These are phyloP conservation scores for Saccharomycopsis babjevae DNA, from an alignment of 805 yeast genomes.

Conservation along the genomic window DNA sequence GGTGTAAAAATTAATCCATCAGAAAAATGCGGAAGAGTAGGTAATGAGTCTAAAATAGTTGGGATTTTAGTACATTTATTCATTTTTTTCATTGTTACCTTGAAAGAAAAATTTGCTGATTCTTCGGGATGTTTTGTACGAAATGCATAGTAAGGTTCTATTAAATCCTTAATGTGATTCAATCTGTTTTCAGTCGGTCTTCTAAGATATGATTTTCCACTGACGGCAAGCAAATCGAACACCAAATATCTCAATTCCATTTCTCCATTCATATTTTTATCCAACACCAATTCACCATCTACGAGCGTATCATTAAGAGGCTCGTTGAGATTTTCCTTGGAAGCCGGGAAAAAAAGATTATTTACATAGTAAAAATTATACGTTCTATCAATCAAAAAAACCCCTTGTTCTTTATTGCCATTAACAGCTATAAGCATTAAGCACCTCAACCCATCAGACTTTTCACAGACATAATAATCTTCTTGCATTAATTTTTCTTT, in stretches of 20 bases:
- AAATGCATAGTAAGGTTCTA: slow-evolving; percentile 69
- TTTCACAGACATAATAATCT: slow-evolving; percentile 93
- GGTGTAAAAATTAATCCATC: slow-evolving; percentile 95
- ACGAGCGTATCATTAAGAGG: slow-evolving; percentile 82
- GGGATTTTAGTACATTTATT: slow-evolving; percentile 68
- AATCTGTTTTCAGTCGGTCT: slow-evolving; percentile 71
- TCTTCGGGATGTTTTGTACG: slow-evolving; percentile 63
- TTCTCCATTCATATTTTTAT: slow-evolving; percentile 41
- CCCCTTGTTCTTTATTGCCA: slow-evolving; percentile 74
- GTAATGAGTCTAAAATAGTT: slow-evolving; percentile 62
- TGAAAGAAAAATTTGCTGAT: slow-evolving; percentile 72
- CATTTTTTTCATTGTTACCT: slow-evolving; percentile 81
- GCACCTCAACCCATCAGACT: slow-evolving; percentile 87
- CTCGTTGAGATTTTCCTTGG: slow-evolving; percentile 36
- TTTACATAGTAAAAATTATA: slow-evolving; percentile 78
- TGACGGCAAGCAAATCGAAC: slow-evolving; percentile 84
- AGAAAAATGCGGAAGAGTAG: slow-evolving; percentile 70
- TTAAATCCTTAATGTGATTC: slow-evolving; percentile 78
- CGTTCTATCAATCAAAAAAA: slow-evolving; percentile 79
- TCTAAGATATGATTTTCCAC: slow-evolving; percentile 59
- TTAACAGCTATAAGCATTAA: slow-evolving; percentile 53
- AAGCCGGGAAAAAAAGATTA: slow-evolving; percentile 71
- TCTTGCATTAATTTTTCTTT: slow-evolving; percentile 46
- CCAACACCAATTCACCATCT: slow-evolving; percentile 89
- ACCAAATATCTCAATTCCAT: slow-evolving; percentile 71